A percentile compares a stretch with the other conserved stretches of the same genome.
Evolutionary conservation across 805 yeast genomes (phyloP).

Genomic region (Ogataea dorogensis): DNA sequence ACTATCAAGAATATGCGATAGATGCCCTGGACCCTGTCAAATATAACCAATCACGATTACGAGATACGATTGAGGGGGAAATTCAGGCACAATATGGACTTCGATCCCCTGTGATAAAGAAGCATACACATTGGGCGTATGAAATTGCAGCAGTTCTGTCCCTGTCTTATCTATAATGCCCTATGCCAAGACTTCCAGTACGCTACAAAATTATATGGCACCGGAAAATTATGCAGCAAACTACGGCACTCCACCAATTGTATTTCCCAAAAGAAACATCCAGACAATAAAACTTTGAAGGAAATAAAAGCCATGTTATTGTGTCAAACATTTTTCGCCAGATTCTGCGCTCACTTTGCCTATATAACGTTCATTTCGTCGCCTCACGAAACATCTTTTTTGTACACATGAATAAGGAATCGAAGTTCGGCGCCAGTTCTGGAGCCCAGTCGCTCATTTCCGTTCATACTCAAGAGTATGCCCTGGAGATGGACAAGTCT

Average conservation of each 20-base stretch:
- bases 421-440: slow-evolving; percentile 14
- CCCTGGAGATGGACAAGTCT: slow-evolving; percentile 45
- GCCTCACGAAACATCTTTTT: background rate
- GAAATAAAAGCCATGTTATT: slow-evolving; percentile 1
- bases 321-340: slow-evolving; percentile 1
- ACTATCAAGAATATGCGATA: slow-evolving; percentile 1
- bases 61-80: slow-evolving; percentile 1
- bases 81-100: slow-evolving; percentile 5
- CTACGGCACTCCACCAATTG: background rate
- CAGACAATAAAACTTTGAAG: slow-evolving; percentile 3
- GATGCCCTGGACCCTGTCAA: background rate
- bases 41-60: background rate
- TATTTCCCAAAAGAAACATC: background rate
- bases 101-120: background rate
- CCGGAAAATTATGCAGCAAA: background rate
- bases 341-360: background rate
- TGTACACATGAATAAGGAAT: slow-evolving; percentile 4
- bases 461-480: slow-evolving; percentile 44
- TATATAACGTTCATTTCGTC: background rate
- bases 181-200: slow-evolving; percentile 8
- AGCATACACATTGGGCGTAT: slow-evolving; percentile 3
- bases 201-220: background rate
- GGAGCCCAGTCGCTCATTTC: slow-evolving; percentile 22
- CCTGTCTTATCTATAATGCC: slow-evolving; percentile 9
- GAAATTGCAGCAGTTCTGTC: background rate